phyloP scores from a whole-genome alignment of 2,329 filamentous ascomycete genomes.

The Dichotomopilus funicola region DNA sequence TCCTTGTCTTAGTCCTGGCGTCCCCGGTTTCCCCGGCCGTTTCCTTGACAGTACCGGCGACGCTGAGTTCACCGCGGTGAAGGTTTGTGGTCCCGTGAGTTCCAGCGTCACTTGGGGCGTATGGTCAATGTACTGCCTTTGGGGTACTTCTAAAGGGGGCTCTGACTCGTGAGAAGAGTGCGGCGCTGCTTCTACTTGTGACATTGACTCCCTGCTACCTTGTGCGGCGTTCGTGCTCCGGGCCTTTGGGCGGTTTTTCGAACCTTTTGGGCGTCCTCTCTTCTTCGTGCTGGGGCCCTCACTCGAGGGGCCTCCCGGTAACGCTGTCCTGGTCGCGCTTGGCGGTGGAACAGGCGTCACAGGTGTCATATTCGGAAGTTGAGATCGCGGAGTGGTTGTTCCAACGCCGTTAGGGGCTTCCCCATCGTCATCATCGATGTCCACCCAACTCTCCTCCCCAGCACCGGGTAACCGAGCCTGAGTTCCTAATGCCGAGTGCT shows the following conservation, averaged over 20 bases:
- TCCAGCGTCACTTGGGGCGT: not conserved
- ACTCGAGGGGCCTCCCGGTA: conserved; percentile 6
- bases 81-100: conserved; percentile 13
- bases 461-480: conserved; percentile 4
- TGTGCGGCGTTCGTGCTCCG: not conserved
- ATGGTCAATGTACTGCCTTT: conserved; percentile 1
- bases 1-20: not conserved
- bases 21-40: conserved; percentile 37
- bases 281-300: conserved; percentile 29
- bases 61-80: conserved; percentile 17
- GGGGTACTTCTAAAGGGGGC: not conserved
- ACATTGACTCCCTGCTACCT: not conserved
- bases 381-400: conserved; percentile 14
- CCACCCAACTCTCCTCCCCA: conserved; percentile 39
- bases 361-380: not conserved
- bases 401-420: conserved; percentile 19
- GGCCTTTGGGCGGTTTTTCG: conserved; percentile 43
- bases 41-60: conserved; percentile 31
- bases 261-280: conserved; percentile 46
- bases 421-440: conserved; percentile 35
- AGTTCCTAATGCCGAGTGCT: conserved; percentile 8
- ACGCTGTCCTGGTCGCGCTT: conserved; percentile 11
- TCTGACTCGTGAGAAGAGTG: not conserved
- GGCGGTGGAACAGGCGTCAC: not conserved
- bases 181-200: not conserved